These are phyloP conservation scores for Zangia roseola DNA, from an alignment of 768 basidiomycete species.

Conservation along the genomic window DNA sequence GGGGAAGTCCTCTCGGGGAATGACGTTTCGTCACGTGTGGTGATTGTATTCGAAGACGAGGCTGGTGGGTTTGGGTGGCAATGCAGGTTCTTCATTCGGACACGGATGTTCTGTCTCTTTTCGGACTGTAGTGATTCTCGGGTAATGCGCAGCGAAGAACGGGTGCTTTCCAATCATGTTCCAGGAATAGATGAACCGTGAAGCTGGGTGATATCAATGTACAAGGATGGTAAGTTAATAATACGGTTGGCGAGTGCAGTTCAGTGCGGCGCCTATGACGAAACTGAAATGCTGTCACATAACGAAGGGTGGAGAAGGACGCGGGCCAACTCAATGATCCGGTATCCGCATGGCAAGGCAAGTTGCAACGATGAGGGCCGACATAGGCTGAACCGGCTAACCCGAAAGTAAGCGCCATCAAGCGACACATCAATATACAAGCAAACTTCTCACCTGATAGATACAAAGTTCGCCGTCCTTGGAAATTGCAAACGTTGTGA, in stretches of 20 bases:
- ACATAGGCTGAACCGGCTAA: conserved; percentile 25
- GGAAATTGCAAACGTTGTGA: conserved; percentile 27
- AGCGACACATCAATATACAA: background rate
- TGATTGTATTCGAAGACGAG: conserved; percentile 5
- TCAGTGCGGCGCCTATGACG: background rate
- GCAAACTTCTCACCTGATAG: conserved; percentile 23
- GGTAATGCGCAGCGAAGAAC: background rate
- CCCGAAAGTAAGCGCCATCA: conserved; percentile 2
- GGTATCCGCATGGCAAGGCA: conserved; percentile 32
- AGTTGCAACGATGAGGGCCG: conserved; percentile 32
- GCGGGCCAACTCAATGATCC: conserved; percentile 16
- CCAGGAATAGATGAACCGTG: background rate
- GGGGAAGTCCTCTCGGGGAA: conserved; percentile 21
- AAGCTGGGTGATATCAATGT: background rate
- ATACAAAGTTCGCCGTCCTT: conserved; percentile 33
- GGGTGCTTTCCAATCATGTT: background rate
- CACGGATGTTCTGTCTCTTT: background rate
- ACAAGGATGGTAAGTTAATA: conserved; percentile 1
- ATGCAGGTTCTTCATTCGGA: background rate
- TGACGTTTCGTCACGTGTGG: conserved; percentile 26
- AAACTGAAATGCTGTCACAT: background rate
- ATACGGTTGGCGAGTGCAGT: background rate
- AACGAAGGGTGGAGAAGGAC: background rate
- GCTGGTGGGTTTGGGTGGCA: background rate
- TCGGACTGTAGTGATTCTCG: background rate